Evolutionary conservation across 2,329 filamentous ascomycete genomes (phyloP).

Genomic region (Calonectria montana): DNA sequence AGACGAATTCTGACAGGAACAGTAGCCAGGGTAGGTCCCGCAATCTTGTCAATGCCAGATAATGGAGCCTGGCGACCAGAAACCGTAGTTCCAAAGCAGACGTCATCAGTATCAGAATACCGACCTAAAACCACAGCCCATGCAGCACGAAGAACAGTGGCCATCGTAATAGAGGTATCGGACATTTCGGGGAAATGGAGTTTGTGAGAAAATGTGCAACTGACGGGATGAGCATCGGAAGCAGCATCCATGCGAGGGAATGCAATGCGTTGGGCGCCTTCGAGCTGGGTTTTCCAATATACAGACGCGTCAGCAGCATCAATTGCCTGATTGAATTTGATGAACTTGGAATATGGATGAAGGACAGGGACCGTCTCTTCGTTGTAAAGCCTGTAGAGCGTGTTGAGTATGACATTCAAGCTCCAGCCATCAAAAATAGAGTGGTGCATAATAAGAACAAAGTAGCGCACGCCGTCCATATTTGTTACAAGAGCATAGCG

Average conservation of each 20-base stretch:
- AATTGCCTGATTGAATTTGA: neutral
- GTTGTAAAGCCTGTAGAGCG: neutral
- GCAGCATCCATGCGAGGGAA: neutral
- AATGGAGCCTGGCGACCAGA: constrained; percentile 11
- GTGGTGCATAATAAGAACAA: constrained; percentile 2
- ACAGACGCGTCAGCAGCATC: neutral
- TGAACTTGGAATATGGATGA: constrained; percentile 11
- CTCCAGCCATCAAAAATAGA: constrained; percentile 9
- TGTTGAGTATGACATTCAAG: neutral
- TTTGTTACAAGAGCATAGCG: constrained; percentile 5
- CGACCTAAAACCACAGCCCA: constrained; percentile 6
- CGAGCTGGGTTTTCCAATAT: constrained; percentile 3
- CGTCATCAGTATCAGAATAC: constrained; percentile 1
- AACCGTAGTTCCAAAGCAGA: constrained; percentile 3
- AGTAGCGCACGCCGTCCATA: neutral
- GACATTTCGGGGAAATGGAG: neutral
- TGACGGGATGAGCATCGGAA: neutral
- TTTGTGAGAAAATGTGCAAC: neutral
- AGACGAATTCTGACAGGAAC: constrained; percentile 4
- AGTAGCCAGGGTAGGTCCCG: constrained; percentile 5
- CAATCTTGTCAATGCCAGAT: neutral
- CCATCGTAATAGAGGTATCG: neutral
- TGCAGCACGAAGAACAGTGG: constrained; percentile 2
- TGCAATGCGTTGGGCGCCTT: neutral
- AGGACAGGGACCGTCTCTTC: neutral